Base-by-base conservation (phyloP, 139 green algal genomes). In the Asterochloris sp. region DNA sequence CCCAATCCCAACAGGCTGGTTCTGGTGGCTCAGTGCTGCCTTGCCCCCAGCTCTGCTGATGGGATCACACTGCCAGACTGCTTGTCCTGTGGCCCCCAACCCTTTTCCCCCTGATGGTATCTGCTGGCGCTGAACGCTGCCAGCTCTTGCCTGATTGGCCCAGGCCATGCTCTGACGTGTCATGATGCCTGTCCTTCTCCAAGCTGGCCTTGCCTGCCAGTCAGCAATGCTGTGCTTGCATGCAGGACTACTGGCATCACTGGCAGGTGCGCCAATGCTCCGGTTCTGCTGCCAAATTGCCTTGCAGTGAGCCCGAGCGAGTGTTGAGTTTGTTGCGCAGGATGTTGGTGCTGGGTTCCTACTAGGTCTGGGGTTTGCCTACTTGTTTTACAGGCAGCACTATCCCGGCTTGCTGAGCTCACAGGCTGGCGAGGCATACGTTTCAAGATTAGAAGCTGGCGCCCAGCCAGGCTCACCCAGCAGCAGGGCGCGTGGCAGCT, bases 201-300 rank as follows among this genome's bases (percentile, higher is more conserved):
- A 71, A 71, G 66, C 19, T 71, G 66, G 9, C 21, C 19, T 21
- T 13, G 21, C 17, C 66, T 26, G 21, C 19, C 66, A 71, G 66
- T 71, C 19, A 71, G 66, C 21, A 26, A 8, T 24, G 21, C 21
- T 24, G 17, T 19, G 61, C 26, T 76, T 76, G 24, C 69, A 62
- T 69, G 71, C 81, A 85, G 64, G 89, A 92, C 62, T 91, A 91
- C 88, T 89, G 88, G 86, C 89, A 93, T 79, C 88, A 88, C 81
- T 85, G 80, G 75, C 83, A 54, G 38, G 38, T 54, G 38, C 38
- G 38, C 38, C 38, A 54, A 2, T 54, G 38, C 38, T 10, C 38
- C 38, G 2, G 4, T 54, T 54, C 38, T 54, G 38, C 38, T 54
- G 38, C 38, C 2, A 6, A 54, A 2, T 54, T 54, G 38, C 6